These are phyloP conservation scores for Claviceps sp. DNA, from an alignment of 2,329 filamentous ascomycete genomes.

Conservation along the genomic window DNA sequence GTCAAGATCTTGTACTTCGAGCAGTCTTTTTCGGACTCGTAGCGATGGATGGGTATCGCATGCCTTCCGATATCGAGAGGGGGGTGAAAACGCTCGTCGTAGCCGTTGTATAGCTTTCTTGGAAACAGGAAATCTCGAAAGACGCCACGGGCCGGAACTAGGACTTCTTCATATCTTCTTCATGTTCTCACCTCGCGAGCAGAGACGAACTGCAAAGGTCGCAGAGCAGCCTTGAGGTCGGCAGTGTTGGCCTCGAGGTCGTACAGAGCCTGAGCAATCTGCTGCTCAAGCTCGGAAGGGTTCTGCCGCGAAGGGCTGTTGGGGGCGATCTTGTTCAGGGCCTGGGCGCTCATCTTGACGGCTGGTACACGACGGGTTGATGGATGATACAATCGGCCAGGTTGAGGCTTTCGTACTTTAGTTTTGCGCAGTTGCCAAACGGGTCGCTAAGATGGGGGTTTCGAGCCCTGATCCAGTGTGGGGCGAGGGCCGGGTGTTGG, in stretches of 20 bases:
- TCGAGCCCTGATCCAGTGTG: constrained; percentile 19
- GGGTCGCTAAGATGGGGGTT: constrained; percentile 29
- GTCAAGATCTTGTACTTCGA: neutral
- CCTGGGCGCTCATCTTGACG: constrained; percentile 51
- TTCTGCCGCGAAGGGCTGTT: constrained; percentile 94
- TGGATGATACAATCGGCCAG: constrained; percentile 15
- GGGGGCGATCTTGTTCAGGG: constrained; percentile 94
- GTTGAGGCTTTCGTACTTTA: constrained; percentile 7
- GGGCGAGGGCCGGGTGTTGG: neutral
- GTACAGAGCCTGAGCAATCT: constrained; percentile 92
- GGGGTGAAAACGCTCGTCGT: constrained; percentile 10
- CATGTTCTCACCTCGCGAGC: constrained; percentile 89
- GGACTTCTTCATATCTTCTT: constrained; percentile 13
- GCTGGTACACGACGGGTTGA: constrained; percentile 22
- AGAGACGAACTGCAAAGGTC: constrained; percentile 97
- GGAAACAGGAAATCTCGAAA: constrained; percentile 31
- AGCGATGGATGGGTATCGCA: neutral
- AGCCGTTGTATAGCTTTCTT: constrained; percentile 21
- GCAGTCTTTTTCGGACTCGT: constrained; percentile 7
- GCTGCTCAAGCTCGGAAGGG: constrained; percentile 94
- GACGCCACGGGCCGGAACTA: constrained; percentile 5
- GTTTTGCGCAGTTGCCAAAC: constrained; percentile 16
- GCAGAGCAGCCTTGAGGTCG: constrained; percentile 91
- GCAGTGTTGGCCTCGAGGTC: constrained; percentile 99
- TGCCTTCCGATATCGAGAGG: constrained; percentile 3